phyloP scores from a whole-genome alignment of 2,329 filamentous ascomycete genomes.

The Alternaria ventricosa region DNA sequence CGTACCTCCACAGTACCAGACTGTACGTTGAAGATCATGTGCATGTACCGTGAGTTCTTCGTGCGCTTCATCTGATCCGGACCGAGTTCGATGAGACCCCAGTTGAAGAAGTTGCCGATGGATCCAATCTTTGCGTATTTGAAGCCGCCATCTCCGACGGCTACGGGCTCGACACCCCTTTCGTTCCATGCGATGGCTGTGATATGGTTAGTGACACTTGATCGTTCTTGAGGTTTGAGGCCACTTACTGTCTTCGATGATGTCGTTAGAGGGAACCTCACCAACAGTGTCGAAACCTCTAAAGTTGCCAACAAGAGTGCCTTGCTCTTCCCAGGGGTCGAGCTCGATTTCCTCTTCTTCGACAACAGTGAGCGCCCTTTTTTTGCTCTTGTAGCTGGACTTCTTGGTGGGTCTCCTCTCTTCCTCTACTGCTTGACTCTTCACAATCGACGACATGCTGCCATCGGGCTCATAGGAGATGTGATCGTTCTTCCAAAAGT shows the following conservation, averaged over 20 bases:
- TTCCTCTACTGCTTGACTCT: constrained; percentile 67
- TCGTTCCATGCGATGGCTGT: constrained; percentile 67
- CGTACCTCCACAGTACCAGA: constrained; percentile 81
- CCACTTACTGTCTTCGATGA: constrained; percentile 51
- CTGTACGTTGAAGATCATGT: constrained; percentile 94
- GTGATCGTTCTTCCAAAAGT: constrained; percentile 86
- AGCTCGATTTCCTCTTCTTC: constrained; percentile 63
- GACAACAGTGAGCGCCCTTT: constrained; percentile 41
- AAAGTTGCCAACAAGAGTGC: constrained; percentile 68
- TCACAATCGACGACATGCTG: constrained; percentile 78
- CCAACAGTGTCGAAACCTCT: constrained; percentile 68
- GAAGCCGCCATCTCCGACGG: constrained; percentile 73
- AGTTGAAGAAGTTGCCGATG: constrained; percentile 76
- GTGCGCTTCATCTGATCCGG: constrained; percentile 82
- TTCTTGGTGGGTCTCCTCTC: constrained; percentile 44
- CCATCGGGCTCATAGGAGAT: constrained; percentile 72
- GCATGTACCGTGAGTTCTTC: constrained; percentile 95
- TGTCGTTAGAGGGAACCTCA: constrained; percentile 62
- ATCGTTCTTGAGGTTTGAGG: neutral
- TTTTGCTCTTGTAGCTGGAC: constrained; percentile 29
- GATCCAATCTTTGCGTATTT: constrained; percentile 78
- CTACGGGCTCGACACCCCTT: constrained; percentile 62
- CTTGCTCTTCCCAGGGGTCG: constrained; percentile 75
- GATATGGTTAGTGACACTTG: constrained; percentile 19
- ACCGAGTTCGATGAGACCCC: constrained; percentile 87